Percentiles rank a stretch among this genome's conserved stretches.
These are phyloP conservation scores for Vicia villosa DNA, from an alignment of 306 rosid genomes.

Conservation along the genomic window DNA sequence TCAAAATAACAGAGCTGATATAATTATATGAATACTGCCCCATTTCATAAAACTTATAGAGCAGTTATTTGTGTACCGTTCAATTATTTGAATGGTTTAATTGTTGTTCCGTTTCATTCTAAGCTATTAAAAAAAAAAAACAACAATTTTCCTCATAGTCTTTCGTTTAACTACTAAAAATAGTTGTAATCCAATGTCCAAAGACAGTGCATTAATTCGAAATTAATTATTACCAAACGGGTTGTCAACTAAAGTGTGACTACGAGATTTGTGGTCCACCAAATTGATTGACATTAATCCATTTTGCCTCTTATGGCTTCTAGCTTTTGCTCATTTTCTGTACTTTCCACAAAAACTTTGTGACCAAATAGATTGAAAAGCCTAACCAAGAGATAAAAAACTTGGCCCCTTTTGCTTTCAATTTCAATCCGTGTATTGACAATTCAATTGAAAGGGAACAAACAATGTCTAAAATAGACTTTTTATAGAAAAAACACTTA, in stretches of 20 bases:
- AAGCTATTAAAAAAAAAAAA: too few relatives aligned
- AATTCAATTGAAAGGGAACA: conserved; percentile 37
- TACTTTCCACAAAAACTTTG: conserved; percentile 47
- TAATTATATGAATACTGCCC: too few relatives aligned
- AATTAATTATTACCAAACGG: conserved; percentile 12
- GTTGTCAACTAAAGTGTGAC: conserved; percentile 36
- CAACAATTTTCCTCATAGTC: background rate
- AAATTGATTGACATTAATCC: conserved; percentile 49
- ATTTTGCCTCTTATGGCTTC: conserved; percentile 39
- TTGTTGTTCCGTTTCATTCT: too few relatives aligned
- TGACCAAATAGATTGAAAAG: conserved; percentile 42
- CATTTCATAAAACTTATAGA: too few relatives aligned
- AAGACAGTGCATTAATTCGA: conserved; percentile 40
- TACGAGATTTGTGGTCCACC: conserved; percentile 53
- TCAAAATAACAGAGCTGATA: too few relatives aligned
- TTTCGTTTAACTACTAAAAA: background rate
- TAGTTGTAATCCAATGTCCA: conserved; percentile 23
- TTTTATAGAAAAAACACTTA: conserved; percentile 21
- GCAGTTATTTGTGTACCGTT: too few relatives aligned
- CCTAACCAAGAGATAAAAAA: conserved; percentile 36
- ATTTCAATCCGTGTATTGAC: conserved; percentile 36
- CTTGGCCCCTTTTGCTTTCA: conserved; percentile 48
- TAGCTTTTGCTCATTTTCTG: conserved; percentile 41
- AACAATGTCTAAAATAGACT: conserved; percentile 26
- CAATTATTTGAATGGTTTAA: too few relatives aligned